Conservation (phyloP, 345 rosid species). For the Eucalyptus polyanthemos region DNA sequence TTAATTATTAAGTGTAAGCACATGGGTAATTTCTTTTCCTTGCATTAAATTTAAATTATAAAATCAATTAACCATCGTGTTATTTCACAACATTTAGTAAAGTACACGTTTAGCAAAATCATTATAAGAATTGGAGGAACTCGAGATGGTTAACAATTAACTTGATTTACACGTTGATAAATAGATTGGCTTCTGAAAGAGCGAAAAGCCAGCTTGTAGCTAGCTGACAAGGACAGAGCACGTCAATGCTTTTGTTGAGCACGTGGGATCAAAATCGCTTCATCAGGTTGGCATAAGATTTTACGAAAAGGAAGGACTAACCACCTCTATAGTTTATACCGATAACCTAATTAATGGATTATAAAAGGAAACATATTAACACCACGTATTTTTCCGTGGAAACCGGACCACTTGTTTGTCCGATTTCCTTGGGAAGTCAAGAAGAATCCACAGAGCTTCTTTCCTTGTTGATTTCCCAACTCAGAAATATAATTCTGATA, state of each 20-base stretch:
- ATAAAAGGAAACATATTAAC: background rate
- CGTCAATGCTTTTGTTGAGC: background rate
- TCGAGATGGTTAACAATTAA: background rate
- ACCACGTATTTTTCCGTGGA: background rate
- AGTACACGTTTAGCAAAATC: background rate
- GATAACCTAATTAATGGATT: background rate
- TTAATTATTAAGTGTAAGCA: background rate
- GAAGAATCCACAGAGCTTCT: background rate
- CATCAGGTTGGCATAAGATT: background rate
- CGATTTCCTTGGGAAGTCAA: background rate
- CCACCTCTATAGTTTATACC: background rate
- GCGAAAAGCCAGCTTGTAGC: background rate
- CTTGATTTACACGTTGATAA: background rate
- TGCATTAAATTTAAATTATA: background rate
- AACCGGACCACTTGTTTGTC: background rate
- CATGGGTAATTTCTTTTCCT: background rate
- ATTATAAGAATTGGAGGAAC: background rate
- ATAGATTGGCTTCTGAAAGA: background rate
- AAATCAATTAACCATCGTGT: fast-evolving
- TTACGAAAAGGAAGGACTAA: background rate
- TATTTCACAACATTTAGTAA: background rate
- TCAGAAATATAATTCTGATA: background rate
- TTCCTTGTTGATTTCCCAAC: background rate
- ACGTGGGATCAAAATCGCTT: background rate
- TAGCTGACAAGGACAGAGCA: background rate